Evolutionary conservation across 345 rosid genomes (phyloP).

Genomic region (Gossypium turneri): DNA sequence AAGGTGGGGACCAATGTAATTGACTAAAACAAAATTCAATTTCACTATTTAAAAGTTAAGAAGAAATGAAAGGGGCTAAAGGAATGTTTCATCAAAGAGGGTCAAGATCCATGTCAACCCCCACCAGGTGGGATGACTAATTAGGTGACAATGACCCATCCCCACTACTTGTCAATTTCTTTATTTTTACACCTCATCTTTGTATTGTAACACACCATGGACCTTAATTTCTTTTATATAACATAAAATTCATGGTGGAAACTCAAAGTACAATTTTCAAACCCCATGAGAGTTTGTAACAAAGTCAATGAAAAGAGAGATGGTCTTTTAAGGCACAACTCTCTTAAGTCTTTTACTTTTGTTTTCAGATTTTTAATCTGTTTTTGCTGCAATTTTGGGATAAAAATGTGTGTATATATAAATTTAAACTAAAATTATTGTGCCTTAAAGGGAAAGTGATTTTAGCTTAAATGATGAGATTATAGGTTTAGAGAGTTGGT

Average conservation of each 20-base stretch:
- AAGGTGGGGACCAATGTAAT: neutral
- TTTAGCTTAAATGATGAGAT: neutral
- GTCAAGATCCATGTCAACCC: constrained; percentile 26
- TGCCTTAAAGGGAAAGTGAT: neutral
- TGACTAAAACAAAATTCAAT: neutral
- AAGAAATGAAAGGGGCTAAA: neutral
- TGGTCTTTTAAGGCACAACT: constrained; percentile 19
- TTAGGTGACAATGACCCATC: constrained; percentile 13
- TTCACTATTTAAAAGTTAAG: neutral
- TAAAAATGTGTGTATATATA: neutral
- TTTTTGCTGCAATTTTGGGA: too few relatives aligned
- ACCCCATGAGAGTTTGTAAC: neutral
- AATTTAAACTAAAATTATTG: neutral
- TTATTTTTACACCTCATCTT: constrained; percentile 14
- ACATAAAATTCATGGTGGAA: constrained; percentile 6
- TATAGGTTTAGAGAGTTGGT: constrained; percentile 10
- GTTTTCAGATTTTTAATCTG: too few relatives aligned
- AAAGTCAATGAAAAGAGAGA: constrained; percentile 25
- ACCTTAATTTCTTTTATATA: neutral
- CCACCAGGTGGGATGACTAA: constrained; percentile 9
- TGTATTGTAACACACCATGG: neutral
- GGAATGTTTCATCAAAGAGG: constrained; percentile 22
- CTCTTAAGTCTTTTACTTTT: neutral
- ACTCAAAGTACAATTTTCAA: constrained; percentile 2
- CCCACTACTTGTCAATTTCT: constrained; percentile 18